These are phyloP conservation scores for Trametes punicea DNA, from an alignment of 768 basidiomycete genomes.

Conservation along the genomic window DNA sequence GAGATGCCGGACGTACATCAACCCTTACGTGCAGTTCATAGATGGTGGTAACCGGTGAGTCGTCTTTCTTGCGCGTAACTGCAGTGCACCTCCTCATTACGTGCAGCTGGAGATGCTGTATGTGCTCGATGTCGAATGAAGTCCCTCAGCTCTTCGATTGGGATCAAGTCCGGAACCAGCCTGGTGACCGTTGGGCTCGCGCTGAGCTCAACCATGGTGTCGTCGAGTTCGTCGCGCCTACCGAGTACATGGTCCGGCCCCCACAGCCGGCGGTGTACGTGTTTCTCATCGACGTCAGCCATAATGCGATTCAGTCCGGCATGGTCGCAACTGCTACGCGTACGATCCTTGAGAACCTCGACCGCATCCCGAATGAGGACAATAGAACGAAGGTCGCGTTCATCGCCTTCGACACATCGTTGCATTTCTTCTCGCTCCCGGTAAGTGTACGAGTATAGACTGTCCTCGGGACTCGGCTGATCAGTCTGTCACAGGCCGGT, in stretches of 20 bases:
- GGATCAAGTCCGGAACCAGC: conserved; percentile 91
- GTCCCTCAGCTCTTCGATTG: conserved; percentile 98
- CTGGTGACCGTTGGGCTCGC: conserved; percentile 92
- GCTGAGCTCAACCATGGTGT: conserved; percentile 90
- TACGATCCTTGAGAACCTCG: conserved; percentile 92
- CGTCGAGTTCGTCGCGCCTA: conserved; percentile 97
- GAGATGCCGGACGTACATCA: conserved; percentile 95
- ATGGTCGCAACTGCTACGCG: conserved; percentile 99
- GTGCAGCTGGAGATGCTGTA: conserved; percentile 92
- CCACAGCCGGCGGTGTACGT: conserved; percentile 97
- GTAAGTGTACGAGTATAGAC: too few relatives aligned
- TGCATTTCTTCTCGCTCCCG: conserved; percentile 96
- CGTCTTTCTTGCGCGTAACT: neutral
- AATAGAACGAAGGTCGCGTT: conserved; percentile 89
- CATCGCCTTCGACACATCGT: conserved; percentile 84
- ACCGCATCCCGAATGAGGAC: conserved; percentile 94
- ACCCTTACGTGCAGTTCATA: conserved; percentile 96
- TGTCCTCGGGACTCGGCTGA: too few relatives aligned
- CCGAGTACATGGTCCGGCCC: conserved; percentile 98
- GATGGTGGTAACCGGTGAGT: conserved; percentile 90
- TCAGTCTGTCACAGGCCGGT: conserved; percentile 48
- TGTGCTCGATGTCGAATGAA: conserved; percentile 98
- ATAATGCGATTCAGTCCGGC: conserved; percentile 87
- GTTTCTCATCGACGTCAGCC: conserved; percentile 96
- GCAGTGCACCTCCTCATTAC: neutral